Evolutionary conservation across 495 filamentous ascomycete species (phyloP).

Genomic region (Podospora comata): DNA sequence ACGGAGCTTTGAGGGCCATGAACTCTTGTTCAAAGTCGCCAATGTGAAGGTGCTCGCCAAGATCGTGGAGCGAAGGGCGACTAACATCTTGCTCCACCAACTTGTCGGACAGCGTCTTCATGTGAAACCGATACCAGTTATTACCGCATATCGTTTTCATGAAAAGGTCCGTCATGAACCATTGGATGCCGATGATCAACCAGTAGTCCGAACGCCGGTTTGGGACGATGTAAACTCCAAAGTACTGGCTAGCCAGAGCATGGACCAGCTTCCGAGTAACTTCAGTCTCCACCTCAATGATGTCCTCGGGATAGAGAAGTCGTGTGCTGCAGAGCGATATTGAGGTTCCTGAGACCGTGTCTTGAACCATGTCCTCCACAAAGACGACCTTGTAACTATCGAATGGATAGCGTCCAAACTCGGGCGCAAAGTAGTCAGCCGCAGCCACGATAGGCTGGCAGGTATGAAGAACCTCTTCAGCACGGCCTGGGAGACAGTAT

Average conservation of each 20-base stretch:
- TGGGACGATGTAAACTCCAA: slow-evolving; percentile 83
- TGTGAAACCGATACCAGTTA: slow-evolving; percentile 88
- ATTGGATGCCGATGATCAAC: slow-evolving; percentile 87
- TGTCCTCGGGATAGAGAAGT: slow-evolving; percentile 74
- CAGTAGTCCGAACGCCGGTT: slow-evolving; percentile 77
- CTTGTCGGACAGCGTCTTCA: slow-evolving; percentile 78
- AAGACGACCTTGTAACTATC: slow-evolving; percentile 88
- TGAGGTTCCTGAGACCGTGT: slow-evolving; percentile 71
- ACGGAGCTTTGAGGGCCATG: slow-evolving; percentile 82
- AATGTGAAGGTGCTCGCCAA: slow-evolving; percentile 73
- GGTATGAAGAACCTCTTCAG: slow-evolving; percentile 75
- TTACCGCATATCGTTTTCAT: slow-evolving; percentile 86
- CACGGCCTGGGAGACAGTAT: slow-evolving; percentile 82
- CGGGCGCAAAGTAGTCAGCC: slow-evolving; percentile 80
- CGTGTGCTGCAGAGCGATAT: slow-evolving; percentile 84
- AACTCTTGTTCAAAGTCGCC: slow-evolving; percentile 83
- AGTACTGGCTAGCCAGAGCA: slow-evolving; percentile 88
- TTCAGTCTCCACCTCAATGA: slow-evolving; percentile 77
- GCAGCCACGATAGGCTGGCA: slow-evolving; percentile 58
- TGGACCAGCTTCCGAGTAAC: slow-evolving; percentile 75
- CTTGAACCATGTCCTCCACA: slow-evolving; percentile 76
- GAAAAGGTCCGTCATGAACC: slow-evolving; percentile 90
- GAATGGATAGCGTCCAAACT: slow-evolving; percentile 83
- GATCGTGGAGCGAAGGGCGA: slow-evolving; percentile 75
- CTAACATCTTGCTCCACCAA: slow-evolving; percentile 77